These are phyloP conservation scores for Parafenestella ontariensis DNA, from an alignment of 2,329 filamentous ascomycete genomes.

Conservation along the genomic window DNA sequence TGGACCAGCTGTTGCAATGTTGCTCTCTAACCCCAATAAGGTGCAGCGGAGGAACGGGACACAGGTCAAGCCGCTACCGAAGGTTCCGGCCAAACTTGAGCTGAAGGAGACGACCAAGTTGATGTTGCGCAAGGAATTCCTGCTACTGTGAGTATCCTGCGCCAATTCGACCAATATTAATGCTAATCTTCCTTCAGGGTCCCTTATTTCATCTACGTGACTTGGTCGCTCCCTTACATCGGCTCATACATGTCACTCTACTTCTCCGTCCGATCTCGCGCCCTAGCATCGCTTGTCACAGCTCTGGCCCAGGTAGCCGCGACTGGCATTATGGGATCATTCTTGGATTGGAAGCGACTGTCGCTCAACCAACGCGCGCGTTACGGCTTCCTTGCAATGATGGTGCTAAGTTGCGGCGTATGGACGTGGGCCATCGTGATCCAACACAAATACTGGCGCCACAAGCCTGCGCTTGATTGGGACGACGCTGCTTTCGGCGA, in stretches of 20 bases:
- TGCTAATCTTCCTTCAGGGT: conserved; percentile 5
- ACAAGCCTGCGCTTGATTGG: conserved; percentile 39
- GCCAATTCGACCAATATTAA: background rate
- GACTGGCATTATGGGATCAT: conserved; percentile 30
- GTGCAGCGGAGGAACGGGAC: conserved; percentile 21
- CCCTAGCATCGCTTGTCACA: conserved; percentile 24
- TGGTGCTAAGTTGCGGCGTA: conserved; percentile 28
- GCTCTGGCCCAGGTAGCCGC: conserved; percentile 33
- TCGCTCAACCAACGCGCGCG: conserved; percentile 23
- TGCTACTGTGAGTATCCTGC: background rate
- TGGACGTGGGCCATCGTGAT: conserved; percentile 42
- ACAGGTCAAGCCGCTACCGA: conserved; percentile 8
- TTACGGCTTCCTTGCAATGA: conserved; percentile 27
- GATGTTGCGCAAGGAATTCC: conserved; percentile 7
- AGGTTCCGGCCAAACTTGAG: conserved; percentile 13
- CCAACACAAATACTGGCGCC: conserved; percentile 33
- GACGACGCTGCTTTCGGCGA: conserved; percentile 29
- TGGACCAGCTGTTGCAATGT: conserved; percentile 19
- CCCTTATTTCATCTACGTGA: conserved; percentile 32
- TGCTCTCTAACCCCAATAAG: conserved; percentile 19
- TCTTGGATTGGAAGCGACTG: conserved; percentile 31
- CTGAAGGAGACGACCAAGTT: conserved; percentile 15
- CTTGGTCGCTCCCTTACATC: conserved; percentile 24
- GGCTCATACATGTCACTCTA: conserved; percentile 25
- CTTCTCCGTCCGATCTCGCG: conserved; percentile 22